Conservation (phyloP, 2,329 filamentous ascomycete species). For the Gnomoniopsis smithogilvyi region DNA sequence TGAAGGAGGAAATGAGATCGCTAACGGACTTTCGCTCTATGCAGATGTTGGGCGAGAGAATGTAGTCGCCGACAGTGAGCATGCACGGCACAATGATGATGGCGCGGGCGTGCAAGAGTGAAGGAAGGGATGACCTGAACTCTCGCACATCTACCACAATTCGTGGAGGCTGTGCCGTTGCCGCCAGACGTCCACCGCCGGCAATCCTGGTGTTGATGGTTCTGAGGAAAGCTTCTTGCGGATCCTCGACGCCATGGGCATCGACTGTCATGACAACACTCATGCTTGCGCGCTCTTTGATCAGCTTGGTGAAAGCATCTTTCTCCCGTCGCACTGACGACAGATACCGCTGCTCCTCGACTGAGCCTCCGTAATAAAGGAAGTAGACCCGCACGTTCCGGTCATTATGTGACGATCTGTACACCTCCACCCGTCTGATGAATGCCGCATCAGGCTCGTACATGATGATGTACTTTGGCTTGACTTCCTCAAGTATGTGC, state of each 20-base stretch:
- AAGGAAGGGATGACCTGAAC: constrained; percentile 89
- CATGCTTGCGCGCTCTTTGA: constrained; percentile 93
- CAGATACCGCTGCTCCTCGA: constrained; percentile 93
- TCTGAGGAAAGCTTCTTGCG: constrained; percentile 87
- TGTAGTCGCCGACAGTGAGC: constrained; percentile 94
- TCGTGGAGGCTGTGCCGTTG: constrained; percentile 82
- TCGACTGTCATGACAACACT: constrained; percentile 79
- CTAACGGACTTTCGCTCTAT: constrained; percentile 91
- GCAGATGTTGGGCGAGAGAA: constrained; percentile 86
- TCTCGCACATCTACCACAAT: constrained; percentile 96
- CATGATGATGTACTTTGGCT: constrained; percentile 95
- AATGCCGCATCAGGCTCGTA: constrained; percentile 96
- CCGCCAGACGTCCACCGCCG: constrained; percentile 78
- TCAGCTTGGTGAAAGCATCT: constrained; percentile 90
- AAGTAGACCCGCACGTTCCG: constrained; percentile 92
- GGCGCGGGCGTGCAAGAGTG: constrained; percentile 81
- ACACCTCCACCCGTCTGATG: constrained; percentile 91
- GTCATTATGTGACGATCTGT: constrained; percentile 88
- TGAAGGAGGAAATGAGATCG: constrained; percentile 88
- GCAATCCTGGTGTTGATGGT: constrained; percentile 97
- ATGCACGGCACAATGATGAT: constrained; percentile 92
- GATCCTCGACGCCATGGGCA: constrained; percentile 66
- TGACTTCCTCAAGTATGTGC: constrained; percentile 90
- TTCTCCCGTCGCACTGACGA: constrained; percentile 91
- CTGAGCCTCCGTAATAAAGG: constrained; percentile 90